A percentile compares a stretch with the other conserved stretches of the same genome.
Conservation (phyloP, 1,284 basidiomycete species). For the Mycosarcoma maydis region DNA sequence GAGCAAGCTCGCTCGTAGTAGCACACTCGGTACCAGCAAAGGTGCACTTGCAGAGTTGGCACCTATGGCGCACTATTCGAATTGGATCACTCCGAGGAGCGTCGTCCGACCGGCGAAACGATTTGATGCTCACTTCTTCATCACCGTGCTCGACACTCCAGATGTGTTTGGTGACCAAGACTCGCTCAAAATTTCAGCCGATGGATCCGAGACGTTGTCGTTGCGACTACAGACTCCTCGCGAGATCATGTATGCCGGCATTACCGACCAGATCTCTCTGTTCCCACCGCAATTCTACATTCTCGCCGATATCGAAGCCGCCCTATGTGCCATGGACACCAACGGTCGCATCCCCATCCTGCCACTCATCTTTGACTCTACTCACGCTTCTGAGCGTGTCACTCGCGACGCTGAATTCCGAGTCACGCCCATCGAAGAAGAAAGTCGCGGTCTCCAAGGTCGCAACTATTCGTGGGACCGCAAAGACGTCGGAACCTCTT, state of each 20-base stretch:
- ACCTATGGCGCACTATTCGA: constrained; percentile 51
- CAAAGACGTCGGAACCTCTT: constrained; percentile 9
- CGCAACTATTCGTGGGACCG: constrained; percentile 56
- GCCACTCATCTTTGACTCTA: constrained; percentile 48
- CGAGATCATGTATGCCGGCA: constrained; percentile 47
- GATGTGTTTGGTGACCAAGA: constrained; percentile 44
- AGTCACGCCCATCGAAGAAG: constrained; percentile 55
- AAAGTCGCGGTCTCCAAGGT: constrained; percentile 37
- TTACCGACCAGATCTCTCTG: constrained; percentile 53
- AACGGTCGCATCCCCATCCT: constrained; percentile 16
- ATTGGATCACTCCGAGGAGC: constrained; percentile 61
- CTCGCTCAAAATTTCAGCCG: constrained; percentile 46
- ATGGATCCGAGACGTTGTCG: constrained; percentile 55
- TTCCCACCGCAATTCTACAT: constrained; percentile 63
- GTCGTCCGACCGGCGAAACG: constrained; percentile 59
- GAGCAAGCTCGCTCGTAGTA: constrained; percentile 17
- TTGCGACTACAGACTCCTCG: constrained; percentile 44
- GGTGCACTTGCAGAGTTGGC: constrained; percentile 31
- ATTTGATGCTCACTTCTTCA: constrained; percentile 62
- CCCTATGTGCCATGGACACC: constrained; percentile 11
- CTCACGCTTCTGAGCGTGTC: constrained; percentile 10
- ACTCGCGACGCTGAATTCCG: constrained; percentile 36
- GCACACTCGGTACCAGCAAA: constrained; percentile 5
- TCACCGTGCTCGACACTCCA: constrained; percentile 51
- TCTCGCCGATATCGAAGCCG: constrained; percentile 52